Conservation (phyloP, 306 rosid species). For the Cicer pinnatifidum region DNA sequence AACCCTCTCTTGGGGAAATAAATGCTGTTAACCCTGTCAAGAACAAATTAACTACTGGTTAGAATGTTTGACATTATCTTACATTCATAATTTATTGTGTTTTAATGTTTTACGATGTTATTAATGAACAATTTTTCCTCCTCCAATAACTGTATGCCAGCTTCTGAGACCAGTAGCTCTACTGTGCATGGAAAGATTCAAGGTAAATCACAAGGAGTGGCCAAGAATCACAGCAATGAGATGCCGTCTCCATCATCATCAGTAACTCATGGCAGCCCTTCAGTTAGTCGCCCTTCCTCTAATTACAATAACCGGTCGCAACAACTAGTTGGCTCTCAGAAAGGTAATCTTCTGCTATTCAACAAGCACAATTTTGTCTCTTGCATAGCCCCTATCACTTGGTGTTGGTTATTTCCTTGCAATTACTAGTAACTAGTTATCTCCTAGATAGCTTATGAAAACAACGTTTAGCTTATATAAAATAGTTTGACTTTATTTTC, state of each 20-base stretch:
- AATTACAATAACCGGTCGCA: constrained; percentile 71
- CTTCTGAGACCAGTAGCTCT: constrained; percentile 60
- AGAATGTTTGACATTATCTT: constrained; percentile 43
- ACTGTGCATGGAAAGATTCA: constrained; percentile 59
- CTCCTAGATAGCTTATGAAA: too few species aligned
- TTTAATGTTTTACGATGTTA: constrained; percentile 34
- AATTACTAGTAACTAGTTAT: not conserved
- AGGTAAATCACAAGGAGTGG: constrained; percentile 64
- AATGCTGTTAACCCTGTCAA: constrained; percentile 52
- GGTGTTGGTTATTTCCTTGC: constrained; percentile 8
- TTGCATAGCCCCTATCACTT: constrained; percentile 6
- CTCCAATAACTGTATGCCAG: constrained; percentile 50
- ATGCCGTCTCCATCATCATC: constrained; percentile 55
- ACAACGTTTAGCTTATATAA: too few species aligned
- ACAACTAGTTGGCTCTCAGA: constrained; percentile 68
- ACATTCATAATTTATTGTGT: constrained; percentile 28
- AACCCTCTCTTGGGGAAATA: constrained; percentile 57
- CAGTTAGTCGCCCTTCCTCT: constrained; percentile 71
- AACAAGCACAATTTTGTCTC: constrained; percentile 23
- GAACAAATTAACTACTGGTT: constrained; percentile 59
- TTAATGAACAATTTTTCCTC: constrained; percentile 29
- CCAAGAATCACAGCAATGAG: constrained; percentile 60
- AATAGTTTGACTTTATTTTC: not conserved
- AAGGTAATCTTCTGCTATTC: constrained; percentile 57
- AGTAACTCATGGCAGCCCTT: constrained; percentile 59